A percentile compares a stretch with the other conserved stretches of the same genome.
Conservation (phyloP, 768 basidiomycete species). For the Trametes maxima region DNA sequence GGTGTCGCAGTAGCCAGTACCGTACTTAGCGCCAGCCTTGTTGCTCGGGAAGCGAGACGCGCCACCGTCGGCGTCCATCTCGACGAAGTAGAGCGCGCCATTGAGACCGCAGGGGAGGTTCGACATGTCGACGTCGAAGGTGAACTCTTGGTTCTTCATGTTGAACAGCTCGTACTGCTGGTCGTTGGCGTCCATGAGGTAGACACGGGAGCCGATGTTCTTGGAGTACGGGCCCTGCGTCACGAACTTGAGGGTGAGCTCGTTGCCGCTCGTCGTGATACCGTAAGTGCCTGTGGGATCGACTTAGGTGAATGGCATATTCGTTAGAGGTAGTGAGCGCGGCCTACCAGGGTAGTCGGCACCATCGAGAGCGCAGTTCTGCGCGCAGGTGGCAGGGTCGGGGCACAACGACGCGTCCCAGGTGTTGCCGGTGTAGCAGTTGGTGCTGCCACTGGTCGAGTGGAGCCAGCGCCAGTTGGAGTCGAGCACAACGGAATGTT, state of each 20-base stretch:
- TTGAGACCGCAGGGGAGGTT: slow-evolving; percentile 62
- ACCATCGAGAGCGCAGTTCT: slow-evolving; percentile 38
- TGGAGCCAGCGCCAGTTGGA: slow-evolving; percentile 47
- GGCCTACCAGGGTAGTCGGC: slow-evolving; percentile 36
- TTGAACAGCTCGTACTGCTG: slow-evolving; percentile 51
- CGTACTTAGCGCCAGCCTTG: slow-evolving; percentile 62
- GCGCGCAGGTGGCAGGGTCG: slow-evolving; percentile 49
- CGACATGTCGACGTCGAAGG: slow-evolving; percentile 62
- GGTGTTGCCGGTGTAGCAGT: slow-evolving; percentile 58
- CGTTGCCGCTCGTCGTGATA: slow-evolving; percentile 37
- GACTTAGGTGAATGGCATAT: background rate
- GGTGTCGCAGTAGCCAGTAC: slow-evolving; percentile 68
- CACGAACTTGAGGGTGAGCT: slow-evolving; percentile 39
- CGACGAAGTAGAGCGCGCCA: slow-evolving; percentile 60
- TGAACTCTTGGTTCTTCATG: slow-evolving; percentile 57
- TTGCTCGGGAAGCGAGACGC: slow-evolving; percentile 50
- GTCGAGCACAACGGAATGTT: slow-evolving; percentile 44
- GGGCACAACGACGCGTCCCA: slow-evolving; percentile 58
- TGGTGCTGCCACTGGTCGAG: slow-evolving; percentile 39
- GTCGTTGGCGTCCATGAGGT: slow-evolving; percentile 48
- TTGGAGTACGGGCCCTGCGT: slow-evolving; percentile 28
- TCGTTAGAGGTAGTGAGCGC: too few relatives aligned
- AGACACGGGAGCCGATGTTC: slow-evolving; percentile 45
- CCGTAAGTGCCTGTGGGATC: slow-evolving; percentile 36
- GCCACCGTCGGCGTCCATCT: slow-evolving; percentile 64